These are phyloP conservation scores for Phanerochaete carnosa DNA, from an alignment of 768 basidiomycete genomes.

Conservation along the genomic window DNA sequence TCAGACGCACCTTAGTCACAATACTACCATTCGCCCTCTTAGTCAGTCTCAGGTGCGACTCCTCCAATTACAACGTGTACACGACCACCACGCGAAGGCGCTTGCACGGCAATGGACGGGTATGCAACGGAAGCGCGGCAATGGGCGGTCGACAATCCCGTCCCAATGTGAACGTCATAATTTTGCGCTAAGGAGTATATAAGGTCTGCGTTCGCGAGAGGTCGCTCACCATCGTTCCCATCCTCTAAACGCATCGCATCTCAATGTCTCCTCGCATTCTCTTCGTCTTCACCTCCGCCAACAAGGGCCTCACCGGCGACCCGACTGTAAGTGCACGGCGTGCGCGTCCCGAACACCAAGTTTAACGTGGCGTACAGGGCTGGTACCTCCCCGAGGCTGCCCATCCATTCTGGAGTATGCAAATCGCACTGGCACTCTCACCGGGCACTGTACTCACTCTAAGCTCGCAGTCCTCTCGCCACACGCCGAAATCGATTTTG, in stretches of 20 bases:
- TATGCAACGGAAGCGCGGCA: no score
- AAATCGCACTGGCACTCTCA: not conserved
- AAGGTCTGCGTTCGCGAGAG: no score
- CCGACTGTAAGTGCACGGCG: constrained; percentile 41
- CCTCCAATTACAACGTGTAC: no score
- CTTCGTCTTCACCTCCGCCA: constrained; percentile 72
- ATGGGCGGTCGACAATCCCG: no score
- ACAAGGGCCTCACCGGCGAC: constrained; percentile 49
- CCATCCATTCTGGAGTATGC: constrained; percentile 29
- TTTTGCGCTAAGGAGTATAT: no score
- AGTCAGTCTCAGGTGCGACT: no score
- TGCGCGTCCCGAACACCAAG: not conserved
- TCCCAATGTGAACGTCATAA: no score
- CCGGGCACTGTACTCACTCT: not conserved
- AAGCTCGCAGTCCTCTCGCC: constrained; percentile 25
- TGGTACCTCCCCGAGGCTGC: constrained; percentile 71
- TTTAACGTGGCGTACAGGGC: constrained; percentile 40
- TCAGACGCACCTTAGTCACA: no score
- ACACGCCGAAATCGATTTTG: constrained; percentile 40
- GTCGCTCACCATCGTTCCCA: no score
- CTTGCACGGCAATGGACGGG: no score
- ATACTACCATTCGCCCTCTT: no score
- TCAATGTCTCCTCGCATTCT: constrained; percentile 54
- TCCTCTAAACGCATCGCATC: constrained; percentile 94
- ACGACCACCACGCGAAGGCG: no score